Base-by-base conservation (phyloP, 2,329 filamentous ascomycete genomes). In the Teratosphaeria nubilosa region DNA sequence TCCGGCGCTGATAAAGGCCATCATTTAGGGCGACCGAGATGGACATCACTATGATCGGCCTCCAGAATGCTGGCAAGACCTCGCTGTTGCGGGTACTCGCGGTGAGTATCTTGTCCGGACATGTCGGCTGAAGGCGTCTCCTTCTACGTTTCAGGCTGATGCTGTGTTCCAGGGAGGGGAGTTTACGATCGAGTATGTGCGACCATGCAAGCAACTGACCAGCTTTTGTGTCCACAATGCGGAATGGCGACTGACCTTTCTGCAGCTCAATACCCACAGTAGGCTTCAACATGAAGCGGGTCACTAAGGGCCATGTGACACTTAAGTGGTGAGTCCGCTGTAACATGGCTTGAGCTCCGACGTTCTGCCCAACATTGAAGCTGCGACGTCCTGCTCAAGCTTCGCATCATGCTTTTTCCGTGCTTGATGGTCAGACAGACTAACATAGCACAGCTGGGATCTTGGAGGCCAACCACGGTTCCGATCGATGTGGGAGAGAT, bases 401-500 rank as follows among this genome's bases (percentile, higher is more conserved):
- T 48, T 20, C 4, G 20, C 7, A 22, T 48, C n/a, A 20, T 48
- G 41, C 41, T 48, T 20, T 5, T n/a, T n/a, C 16, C 34, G 34
- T 48, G 20, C 9, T 10, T 48, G 41, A 9, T 10, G 41, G 52
- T 11, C 34, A 41, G 34, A 41, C 34, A 14, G 34, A 41, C 53
- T 56, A 22, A 53, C 41, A 13, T n/a, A 41, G 22, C 31, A 48
- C 66, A 86, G 84, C 76, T 99, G 94, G 94, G 94, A 99, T 78
- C 85, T 99, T 64, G 94, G 94, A 67, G 94, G 94, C 56, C 94
- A 99, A 77, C 92, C 94, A 67, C 85, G 92, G 65, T 99, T 97
- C 78, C 88, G 94, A 70, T 89, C 90, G 66, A 99, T 99, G 94
- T 99, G 94, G 94, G 94, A 99, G 80, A 83, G 94, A 70, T 99